Evolutionary conservation across 768 basidiomycete species (phyloP).

Genomic region (Scleroderma bovista): DNA sequence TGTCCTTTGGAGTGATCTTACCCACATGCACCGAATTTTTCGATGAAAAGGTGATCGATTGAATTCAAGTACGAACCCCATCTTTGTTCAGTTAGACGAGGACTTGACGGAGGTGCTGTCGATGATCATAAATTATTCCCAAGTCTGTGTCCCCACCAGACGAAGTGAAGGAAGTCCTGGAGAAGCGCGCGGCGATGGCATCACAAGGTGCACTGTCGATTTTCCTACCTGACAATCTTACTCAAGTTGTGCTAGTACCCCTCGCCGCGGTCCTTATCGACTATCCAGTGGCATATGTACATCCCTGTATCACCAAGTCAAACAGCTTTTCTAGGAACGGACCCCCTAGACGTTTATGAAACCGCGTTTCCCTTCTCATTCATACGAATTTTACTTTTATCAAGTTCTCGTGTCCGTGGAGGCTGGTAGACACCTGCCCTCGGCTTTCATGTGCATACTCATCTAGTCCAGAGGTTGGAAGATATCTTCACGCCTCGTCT

Average conservation of each 20-base stretch:
- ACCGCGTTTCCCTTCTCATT: constrained; percentile 5
- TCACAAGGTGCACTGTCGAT: constrained; percentile 17
- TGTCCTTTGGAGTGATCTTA: constrained; percentile 40
- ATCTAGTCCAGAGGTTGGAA: constrained; percentile 27
- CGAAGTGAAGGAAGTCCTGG: constrained; percentile 7
- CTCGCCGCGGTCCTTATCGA: constrained; percentile 57
- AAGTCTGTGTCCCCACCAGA: constrained; percentile 11
- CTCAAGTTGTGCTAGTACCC: constrained; percentile 35
- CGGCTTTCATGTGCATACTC: constrained; percentile 14
- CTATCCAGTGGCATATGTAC: constrained; percentile 53
- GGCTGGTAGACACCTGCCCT: constrained; percentile 7
- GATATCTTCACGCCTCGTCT: constrained; percentile 33
- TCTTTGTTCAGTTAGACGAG: constrained; percentile 16
- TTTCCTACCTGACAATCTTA: constrained; percentile 24
- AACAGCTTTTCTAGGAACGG: constrained; percentile 38
- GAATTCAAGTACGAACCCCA: constrained; percentile 4
- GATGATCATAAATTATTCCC: constrained; percentile 2
- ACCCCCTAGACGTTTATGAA: constrained; percentile 48
- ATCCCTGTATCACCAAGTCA: constrained; percentile 38
- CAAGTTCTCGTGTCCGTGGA: constrained; percentile 53
- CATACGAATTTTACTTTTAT: constrained; percentile 34
- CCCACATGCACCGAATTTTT: constrained; percentile 30
- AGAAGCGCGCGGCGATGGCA: constrained; percentile 3
- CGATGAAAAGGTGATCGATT: constrained; percentile 4
- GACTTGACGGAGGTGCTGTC: constrained; percentile 17